Percentiles rank a stretch among this genome's conserved stretches.
Evolutionary conservation across 2,329 filamentous ascomycete species (phyloP).

Genomic region (Alternaria tenuissima): DNA sequence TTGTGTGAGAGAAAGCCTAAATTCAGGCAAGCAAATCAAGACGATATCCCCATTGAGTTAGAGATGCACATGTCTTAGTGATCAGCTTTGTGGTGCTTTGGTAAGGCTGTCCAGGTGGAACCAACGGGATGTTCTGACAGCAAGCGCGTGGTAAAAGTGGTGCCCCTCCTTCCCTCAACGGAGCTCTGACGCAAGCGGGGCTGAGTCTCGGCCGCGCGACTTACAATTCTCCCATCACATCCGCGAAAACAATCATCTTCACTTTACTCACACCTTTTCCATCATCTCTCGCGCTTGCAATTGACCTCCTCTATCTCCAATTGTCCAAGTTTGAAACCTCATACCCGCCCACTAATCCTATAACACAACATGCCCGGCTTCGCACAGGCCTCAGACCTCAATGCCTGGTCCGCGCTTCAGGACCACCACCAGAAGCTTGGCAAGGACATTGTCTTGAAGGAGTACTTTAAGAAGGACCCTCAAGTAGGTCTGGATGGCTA

Average conservation of each 20-base stretch:
- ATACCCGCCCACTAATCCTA: conserved; percentile 29
- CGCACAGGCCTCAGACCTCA: conserved; percentile 84
- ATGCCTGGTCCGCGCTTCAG: conserved; percentile 89
- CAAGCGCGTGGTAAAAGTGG: conserved; percentile 26
- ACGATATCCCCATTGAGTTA: conserved; percentile 39
- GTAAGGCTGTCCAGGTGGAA: conserved; percentile 24
- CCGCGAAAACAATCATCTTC: conserved; percentile 20
- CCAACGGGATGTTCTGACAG: conserved; percentile 27
- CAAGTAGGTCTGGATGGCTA: conserved; percentile 22
- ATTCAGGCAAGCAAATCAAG: conserved; percentile 46
- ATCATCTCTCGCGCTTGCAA: conserved; percentile 23
- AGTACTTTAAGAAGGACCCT: conserved; percentile 88
- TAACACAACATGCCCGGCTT: conserved; percentile 64
- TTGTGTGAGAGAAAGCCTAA: conserved; percentile 38
- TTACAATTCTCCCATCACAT: conserved; percentile 18
- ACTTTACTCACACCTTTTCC: conserved; percentile 21
- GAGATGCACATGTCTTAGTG: conserved; percentile 31
- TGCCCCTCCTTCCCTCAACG: conserved; percentile 22
- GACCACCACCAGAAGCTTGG: conserved; percentile 86
- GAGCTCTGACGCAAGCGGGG: conserved; percentile 38
- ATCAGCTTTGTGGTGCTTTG: conserved; percentile 29
- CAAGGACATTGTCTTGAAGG: conserved; percentile 90
- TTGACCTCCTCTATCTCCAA: conserved; percentile 17
- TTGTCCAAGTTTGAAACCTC: conserved; percentile 14
- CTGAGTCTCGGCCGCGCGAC: conserved; percentile 29